phyloP scores from a whole-genome alignment of 2,329 filamentous ascomycete genomes.

The Talaromyces sp. region DNA sequence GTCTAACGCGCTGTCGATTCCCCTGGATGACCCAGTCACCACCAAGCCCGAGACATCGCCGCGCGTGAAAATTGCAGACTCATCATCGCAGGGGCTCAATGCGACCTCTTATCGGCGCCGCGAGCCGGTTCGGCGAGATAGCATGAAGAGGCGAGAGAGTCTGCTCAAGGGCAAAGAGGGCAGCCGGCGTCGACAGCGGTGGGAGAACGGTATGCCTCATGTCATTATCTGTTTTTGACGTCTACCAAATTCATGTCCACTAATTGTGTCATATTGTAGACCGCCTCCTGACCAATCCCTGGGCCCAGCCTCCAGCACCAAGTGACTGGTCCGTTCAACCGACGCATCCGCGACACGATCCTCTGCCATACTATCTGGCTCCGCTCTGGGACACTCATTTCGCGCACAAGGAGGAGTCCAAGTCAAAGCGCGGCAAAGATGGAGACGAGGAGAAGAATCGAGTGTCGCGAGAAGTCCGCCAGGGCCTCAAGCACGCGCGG shows the following conservation, averaged over 20 bases:
- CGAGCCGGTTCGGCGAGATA: conserved; percentile 55
- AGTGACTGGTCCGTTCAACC: conserved; percentile 78
- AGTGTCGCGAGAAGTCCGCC: conserved; percentile 74
- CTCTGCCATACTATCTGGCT: conserved; percentile 84
- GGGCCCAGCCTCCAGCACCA: conserved; percentile 74
- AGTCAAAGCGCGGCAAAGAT: conserved; percentile 31
- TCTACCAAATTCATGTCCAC: conserved; percentile 18
- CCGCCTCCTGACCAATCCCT: conserved; percentile 78
- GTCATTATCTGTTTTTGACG: background rate
- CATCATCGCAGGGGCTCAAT: conserved; percentile 1
- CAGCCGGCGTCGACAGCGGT: conserved; percentile 75
- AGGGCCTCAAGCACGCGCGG: conserved; percentile 72
- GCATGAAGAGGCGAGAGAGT: conserved; percentile 63
- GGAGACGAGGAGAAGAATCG: conserved; percentile 31
- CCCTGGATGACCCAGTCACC: conserved; percentile 58
- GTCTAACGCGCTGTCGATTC: conserved; percentile 64
- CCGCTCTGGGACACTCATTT: conserved; percentile 70
- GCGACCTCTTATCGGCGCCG: conserved; percentile 46
- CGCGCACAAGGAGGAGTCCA: conserved; percentile 35
- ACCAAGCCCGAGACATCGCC: conserved; percentile 25
- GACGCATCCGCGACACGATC: conserved; percentile 66
- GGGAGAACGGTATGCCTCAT: conserved; percentile 75
- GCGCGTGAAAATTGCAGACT: conserved; percentile 21
- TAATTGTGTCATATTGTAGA: conserved; percentile 48
- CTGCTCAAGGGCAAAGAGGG: conserved; percentile 88